Base-by-base conservation (phyloP, 106 monocot genomes). In the Dendrobium catenatum region DNA sequence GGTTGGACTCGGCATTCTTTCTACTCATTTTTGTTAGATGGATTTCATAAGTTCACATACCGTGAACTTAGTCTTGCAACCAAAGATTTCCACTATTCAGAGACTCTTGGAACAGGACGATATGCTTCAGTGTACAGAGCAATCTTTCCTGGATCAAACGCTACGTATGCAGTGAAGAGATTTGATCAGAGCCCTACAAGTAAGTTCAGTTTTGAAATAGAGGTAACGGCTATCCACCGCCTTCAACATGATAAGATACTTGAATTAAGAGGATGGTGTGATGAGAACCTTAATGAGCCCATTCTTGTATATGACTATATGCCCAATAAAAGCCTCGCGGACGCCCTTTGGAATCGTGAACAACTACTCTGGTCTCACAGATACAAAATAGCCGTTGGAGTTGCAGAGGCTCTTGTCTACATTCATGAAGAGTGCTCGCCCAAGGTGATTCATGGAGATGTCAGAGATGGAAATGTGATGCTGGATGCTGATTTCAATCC, bases 251-350 rank as follows among this genome's bases (percentile, higher is more conserved):
- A 88, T 83, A 96, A 96, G 43, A 75, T 96, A 9, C 90, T 96
- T 22, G 91, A 86, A 86, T 87, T 96, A 10, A 83, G 87, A 51
- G 96, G 96, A 0, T 96, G 96, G 93, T 96, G 96, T 26, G 73
- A 82, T 7, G 96, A 94, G 31, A 92, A 91, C 73, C 74, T 6
- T 6, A 79, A 79, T 11, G 93, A 96, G 49, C 73, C 91, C 13
- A 73, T 96, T 22, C 87, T 96, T 2, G 88, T 96, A 2, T 96
- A 96, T 54, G 93, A 93, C 80, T 96, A 87, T 88, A 96, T 96
- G 96, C 88, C 93, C 47, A 93, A 96, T 67, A 89, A 91, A 2
- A 93, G 91, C 83, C 91, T 96, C 0, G 91, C 91, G 81, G 89
- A 78, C 48, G 48, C 77, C 26, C 87, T 96, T 3, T 84, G 89